phyloP scores from a whole-genome alignment of 1,139 yeast genomes.

The Kodamaea sp. region DNA sequence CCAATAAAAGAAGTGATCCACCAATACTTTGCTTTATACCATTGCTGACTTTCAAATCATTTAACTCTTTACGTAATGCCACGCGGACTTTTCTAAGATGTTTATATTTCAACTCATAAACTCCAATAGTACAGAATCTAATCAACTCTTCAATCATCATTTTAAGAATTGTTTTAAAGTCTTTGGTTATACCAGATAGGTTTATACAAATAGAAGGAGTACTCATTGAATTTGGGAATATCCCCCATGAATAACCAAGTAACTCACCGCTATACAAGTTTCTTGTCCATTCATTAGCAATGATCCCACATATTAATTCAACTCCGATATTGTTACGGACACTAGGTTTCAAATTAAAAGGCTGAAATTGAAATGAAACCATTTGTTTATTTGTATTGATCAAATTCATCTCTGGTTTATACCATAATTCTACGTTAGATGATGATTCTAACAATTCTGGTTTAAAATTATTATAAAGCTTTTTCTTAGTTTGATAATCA shows the following conservation, averaged over 20 bases:
- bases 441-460: constrained; percentile 17
- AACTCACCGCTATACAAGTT: constrained; percentile 48
- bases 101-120: constrained; percentile 21
- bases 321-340: constrained; percentile 37
- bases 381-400: constrained; percentile 23
- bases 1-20: constrained; percentile 48
- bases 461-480: constrained; percentile 1
- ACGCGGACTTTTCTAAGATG: constrained; percentile 43
- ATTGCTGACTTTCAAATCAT: constrained; percentile 28
- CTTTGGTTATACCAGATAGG: constrained; percentile 45
- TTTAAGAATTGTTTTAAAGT: constrained; percentile 28
- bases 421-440: constrained; percentile 48
- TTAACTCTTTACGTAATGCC: constrained; percentile 41
- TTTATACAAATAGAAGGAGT: constrained; percentile 47
- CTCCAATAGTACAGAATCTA: constrained; percentile 9
- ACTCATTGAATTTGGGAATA: constrained; percentile 49
- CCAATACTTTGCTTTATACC: constrained; percentile 45
- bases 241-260: constrained; percentile 52
- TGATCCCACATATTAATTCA: constrained; percentile 48
- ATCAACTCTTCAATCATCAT: constrained; percentile 20
- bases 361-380: constrained; percentile 44
- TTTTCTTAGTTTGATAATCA: constrained; percentile 3
- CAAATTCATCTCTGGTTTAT: constrained; percentile 25
- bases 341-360: constrained; percentile 21
- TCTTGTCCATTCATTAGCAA: constrained; percentile 36